Evolutionary conservation across 805 yeast species (phyloP).

Genomic region (Isabelozyma heimii): DNA sequence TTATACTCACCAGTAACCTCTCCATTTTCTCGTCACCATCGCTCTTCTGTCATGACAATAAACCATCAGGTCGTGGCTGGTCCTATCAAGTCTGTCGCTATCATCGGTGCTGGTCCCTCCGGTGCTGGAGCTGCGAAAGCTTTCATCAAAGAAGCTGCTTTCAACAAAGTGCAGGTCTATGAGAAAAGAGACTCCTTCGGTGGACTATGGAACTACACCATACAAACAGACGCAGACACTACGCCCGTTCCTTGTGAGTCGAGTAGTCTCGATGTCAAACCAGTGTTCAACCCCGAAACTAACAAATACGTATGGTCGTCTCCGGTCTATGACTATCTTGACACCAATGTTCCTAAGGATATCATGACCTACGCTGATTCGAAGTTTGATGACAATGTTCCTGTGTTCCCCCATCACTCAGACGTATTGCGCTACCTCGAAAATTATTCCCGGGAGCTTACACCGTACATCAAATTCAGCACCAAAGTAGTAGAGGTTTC

Average conservation of each 20-base stretch:
- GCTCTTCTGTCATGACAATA: background rate
- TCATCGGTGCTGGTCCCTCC: slow-evolving; percentile 72
- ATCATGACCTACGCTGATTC: slow-evolving; percentile 54
- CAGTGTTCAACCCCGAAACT: slow-evolving; percentile 6
- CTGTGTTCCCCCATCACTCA: slow-evolving; percentile 55
- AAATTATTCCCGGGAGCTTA: slow-evolving; percentile 46
- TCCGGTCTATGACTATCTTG: slow-evolving; percentile 59
- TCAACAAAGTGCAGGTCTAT: slow-evolving; percentile 47
- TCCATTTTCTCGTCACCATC: no score
- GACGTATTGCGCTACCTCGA: slow-evolving; percentile 60
- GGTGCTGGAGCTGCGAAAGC: slow-evolving; percentile 66
- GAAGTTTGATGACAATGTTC: slow-evolving; percentile 18
- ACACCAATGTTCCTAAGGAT: slow-evolving; percentile 62
- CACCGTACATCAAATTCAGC: slow-evolving; percentile 39
- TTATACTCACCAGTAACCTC: no score
- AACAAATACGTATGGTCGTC: slow-evolving; percentile 20
- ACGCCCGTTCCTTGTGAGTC: slow-evolving; percentile 22
- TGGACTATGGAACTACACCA: slow-evolving; percentile 72
- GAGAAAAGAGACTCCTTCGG: slow-evolving; percentile 59
- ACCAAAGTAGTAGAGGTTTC: slow-evolving; percentile 46
- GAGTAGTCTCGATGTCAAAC: slow-evolving; percentile 15
- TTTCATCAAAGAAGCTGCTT: slow-evolving; percentile 46
- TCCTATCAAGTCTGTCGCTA: slow-evolving; percentile 44
- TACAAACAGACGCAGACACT: slow-evolving; percentile 16
- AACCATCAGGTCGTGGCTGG: background rate